Base-by-base conservation (phyloP, 2,329 filamentous ascomycete genomes). In the Botrytis tulipae region DNA sequence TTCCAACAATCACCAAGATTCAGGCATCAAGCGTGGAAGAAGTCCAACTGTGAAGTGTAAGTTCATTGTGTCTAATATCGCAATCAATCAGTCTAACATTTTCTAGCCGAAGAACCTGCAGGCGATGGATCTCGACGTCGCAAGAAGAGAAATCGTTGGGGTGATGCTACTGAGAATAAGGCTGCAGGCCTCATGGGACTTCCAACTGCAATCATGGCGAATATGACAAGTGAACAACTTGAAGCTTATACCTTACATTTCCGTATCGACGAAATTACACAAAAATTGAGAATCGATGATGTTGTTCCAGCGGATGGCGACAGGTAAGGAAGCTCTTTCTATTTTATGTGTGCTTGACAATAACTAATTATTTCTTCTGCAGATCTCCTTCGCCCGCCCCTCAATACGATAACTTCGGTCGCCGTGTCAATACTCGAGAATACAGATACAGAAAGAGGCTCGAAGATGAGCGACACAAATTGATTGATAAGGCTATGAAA, bases 401-500 rank as follows among this genome's bases (percentile, higher is more conserved):
- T 18, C 95, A 98, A 84, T 99, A 99, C 86, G 96, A 99, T 84
- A 99, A 99, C 86, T 97, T 98, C 82, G 96, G 96, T 86, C 93
- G 95, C 79, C 96, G 96, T 94, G 94, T 98, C 85, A 99, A 99
- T 85, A 99, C 97, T 74, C 91, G 97, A 84, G 97, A 99, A 86
- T 97, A 95, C 85, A 94, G 96, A 81, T 99, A 99, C 86, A 92
- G 95, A 82, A 99, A 98, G 88, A 92, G 92, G 77, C 93, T 99
- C 77, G 96, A 99, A 85, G 96, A 99, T 82, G 96, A 99, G 86
- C 95, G 96, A 78, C 96, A 99, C 86, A 98, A 98, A 84, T 89
- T 98, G 80, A 93, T 99, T 82, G 96, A 99, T 83, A 98, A 97
- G 87, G 96, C 96, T 80, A 97, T 98, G 93, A 98, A 98, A 87